phyloP scores from a whole-genome alignment of 2,329 filamentous ascomycete genomes.

The Stagonosporopsis chrysanthemi region DNA sequence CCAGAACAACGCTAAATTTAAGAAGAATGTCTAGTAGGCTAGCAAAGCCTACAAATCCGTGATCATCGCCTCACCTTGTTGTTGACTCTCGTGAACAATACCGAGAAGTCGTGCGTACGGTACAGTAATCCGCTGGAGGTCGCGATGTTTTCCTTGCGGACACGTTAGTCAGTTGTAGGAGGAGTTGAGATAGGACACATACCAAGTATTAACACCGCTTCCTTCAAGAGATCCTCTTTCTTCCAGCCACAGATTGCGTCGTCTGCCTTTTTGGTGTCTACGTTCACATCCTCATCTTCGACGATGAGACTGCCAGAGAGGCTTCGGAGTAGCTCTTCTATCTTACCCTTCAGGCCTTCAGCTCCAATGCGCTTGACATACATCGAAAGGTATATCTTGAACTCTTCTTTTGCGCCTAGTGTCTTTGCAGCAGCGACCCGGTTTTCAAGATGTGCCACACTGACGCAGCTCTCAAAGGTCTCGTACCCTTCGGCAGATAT shows the following conservation, averaged over 20 bases:
- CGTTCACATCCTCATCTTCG: slow-evolving; percentile 66
- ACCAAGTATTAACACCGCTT: slow-evolving; percentile 93
- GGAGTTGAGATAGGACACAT: slow-evolving; percentile 19
- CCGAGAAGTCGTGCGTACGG: slow-evolving; percentile 77
- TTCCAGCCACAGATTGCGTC: slow-evolving; percentile 91
- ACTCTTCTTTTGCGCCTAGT: slow-evolving; percentile 87
- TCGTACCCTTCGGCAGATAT: slow-evolving; percentile 91
- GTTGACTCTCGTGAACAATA: slow-evolving; percentile 40
- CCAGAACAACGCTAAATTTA: slow-evolving; percentile 14
- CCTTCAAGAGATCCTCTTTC: slow-evolving; percentile 83
- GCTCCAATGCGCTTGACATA: slow-evolving; percentile 95
- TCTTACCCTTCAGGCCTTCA: slow-evolving; percentile 85
- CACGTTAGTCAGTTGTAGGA: slow-evolving; percentile 44
- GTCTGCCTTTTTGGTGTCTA: slow-evolving; percentile 61
- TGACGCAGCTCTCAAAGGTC: slow-evolving; percentile 87
- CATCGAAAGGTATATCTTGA: slow-evolving; percentile 94
- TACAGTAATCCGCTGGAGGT: slow-evolving; percentile 91
- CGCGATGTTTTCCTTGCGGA: slow-evolving; percentile 84
- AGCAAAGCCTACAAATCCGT: slow-evolving; percentile 39
- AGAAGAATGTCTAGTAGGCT: slow-evolving; percentile 2
- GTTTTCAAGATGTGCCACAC: slow-evolving; percentile 94
- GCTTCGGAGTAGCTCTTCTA: slow-evolving; percentile 87
- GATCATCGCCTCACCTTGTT: slow-evolving; percentile 44
- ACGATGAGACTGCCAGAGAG: slow-evolving; percentile 74
- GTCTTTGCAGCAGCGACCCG: slow-evolving; percentile 87